phyloP scores from a whole-genome alignment of 2,329 filamentous ascomycete genomes.

The Curvularia spicifera region DNA sequence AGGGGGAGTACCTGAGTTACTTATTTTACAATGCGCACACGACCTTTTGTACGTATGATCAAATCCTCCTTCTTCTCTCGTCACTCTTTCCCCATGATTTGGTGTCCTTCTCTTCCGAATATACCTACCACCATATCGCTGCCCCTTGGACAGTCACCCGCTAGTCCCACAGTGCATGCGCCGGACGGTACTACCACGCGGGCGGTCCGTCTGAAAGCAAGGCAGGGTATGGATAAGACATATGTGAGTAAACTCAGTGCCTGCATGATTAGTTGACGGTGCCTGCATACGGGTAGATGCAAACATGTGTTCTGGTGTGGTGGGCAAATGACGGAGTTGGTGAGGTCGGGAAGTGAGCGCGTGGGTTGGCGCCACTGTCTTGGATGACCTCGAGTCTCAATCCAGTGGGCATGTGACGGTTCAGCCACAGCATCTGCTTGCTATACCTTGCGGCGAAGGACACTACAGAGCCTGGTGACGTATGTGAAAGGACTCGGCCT shows the following conservation, averaged over 20 bases:
- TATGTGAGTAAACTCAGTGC: constrained; percentile 28
- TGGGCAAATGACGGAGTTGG: constrained; percentile 37
- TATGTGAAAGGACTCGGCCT: not conserved
- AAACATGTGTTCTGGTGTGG: constrained; percentile 37
- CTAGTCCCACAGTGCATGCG: constrained; percentile 21
- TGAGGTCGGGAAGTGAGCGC: constrained; percentile 35
- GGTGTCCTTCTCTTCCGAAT: constrained; percentile 18
- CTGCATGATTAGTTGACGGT: constrained; percentile 38
- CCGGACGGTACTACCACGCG: constrained; percentile 24
- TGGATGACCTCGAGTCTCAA: constrained; percentile 38
- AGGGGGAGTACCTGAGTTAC: constrained; percentile 19
- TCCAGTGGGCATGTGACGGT: constrained; percentile 31
- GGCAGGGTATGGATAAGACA: constrained; percentile 31
- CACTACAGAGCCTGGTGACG: constrained; percentile 7
- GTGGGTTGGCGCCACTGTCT: constrained; percentile 39
- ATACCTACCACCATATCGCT: constrained; percentile 24
- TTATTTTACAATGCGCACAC: constrained; percentile 22
- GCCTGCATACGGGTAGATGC: constrained; percentile 34
- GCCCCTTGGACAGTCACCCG: constrained; percentile 27
- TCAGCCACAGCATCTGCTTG: constrained; percentile 8
- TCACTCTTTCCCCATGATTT: constrained; percentile 13
- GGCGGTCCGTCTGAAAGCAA: constrained; percentile 17
- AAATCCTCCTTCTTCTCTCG: constrained; percentile 13
- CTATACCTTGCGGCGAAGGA: constrained; percentile 1
- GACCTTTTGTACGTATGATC: constrained; percentile 16